Evolutionary conservation across 345 rosid species (phyloP), one percentile per base, ranked within the genome.

Genomic region (Kernera saxatilis): DNA sequence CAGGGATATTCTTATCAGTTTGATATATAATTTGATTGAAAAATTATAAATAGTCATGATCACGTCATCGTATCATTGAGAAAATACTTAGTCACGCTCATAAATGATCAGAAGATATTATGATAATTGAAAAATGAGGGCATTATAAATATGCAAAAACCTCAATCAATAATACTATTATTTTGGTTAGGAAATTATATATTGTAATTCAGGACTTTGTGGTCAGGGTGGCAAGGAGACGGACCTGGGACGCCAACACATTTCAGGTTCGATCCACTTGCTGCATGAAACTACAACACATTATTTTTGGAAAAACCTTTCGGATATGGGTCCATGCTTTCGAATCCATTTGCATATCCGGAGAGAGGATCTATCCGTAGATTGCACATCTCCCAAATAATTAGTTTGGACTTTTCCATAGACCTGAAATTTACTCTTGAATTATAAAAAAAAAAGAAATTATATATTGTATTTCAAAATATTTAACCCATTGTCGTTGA

Each of bases 1-100:
- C 29, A 27, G 36, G 72, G 66, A 66, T 74, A 73, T 74, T 57
- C 67, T 50, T 55, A 55, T 25, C 27, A 22, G 36, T 40, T 43
- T 63, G 29, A 49, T 35, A 50, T 53, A 52, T 53, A 18, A 8
- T 33, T 21, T 19, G 7, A 40, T 4, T n/a, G 14, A 62, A n/a
- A 33, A 3, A 12, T 1, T 14, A 29, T 22, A 71, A 14, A 32
- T 19, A 72, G 52, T 64, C 50, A 33, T 7, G 14, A 4, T 55
- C 21, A 44, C 57, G 33, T 73, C 60, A 65, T 36, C 60, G 32
- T 46, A 73, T 48, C 40, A 64, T 55, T 64, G 27, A 21, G 18
- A 52, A 23, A 64, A 56, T 36, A 48, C 19, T 13, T 63, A 21
- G 25, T n/a, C 37, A 52, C 22, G 35, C 48, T 43, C 48, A 8